phyloP scores from a whole-genome alignment of 2,329 filamentous ascomycete genomes.

The Amylocarpus encephaloides region DNA sequence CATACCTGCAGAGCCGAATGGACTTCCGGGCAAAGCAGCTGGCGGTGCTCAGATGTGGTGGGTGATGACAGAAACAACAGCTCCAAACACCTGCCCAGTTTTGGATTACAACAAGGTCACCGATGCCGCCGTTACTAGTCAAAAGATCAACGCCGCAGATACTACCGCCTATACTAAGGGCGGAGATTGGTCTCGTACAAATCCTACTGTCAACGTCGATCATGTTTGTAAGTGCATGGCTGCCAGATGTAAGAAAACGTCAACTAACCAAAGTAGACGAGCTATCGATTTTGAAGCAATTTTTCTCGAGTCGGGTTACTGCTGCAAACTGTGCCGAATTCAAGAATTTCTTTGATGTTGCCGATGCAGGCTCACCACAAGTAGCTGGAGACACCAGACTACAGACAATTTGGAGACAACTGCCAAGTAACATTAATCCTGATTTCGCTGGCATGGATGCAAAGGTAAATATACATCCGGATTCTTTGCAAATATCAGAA shows the following conservation, averaged over 20 bases:
- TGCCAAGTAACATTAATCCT: slow-evolving; percentile 1
- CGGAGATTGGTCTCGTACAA: not conserved
- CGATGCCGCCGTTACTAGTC: not conserved
- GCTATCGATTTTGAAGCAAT: slow-evolving; percentile 5
- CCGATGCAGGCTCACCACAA: not conserved
- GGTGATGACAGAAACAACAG: slow-evolving; percentile 5
- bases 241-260: not conserved
- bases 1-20: not conserved
- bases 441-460: slow-evolving; percentile 1
- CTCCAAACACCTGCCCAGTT: slow-evolving; percentile 2
- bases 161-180: slow-evolving; percentile 1
- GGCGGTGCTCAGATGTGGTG: slow-evolving; percentile 1
- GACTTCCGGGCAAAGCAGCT: not conserved
- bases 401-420: slow-evolving; percentile 2
- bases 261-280: not conserved
- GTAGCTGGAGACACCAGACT: not conserved
- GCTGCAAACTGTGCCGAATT: not conserved
- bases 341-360: slow-evolving; percentile 1
- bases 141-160: slow-evolving; percentile 1
- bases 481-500: no score
- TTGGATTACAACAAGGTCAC: slow-evolving; percentile 1
- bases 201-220: slow-evolving; percentile 3
- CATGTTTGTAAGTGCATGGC: slow-evolving; percentile 2
- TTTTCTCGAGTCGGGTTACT: not conserved
- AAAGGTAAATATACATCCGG: not conserved